Conservation (phyloP, 257 asterid species). For the Lithospermum erythrorhizon region DNA sequence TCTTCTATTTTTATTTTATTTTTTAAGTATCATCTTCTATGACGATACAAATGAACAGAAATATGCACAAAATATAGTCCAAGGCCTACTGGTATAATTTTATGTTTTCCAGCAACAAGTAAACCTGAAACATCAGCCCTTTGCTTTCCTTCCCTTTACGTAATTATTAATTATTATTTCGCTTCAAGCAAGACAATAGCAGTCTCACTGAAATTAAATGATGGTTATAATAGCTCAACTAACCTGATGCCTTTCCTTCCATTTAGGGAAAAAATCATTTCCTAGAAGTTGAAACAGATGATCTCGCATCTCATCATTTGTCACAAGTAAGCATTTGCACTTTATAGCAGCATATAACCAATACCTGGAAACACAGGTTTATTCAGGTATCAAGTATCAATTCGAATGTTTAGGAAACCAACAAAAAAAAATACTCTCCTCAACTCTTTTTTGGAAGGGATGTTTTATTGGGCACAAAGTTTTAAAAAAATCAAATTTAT, state of each 20-base stretch:
- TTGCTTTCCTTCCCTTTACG: neutral
- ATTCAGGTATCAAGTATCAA: conserved; percentile 8
- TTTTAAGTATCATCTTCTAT: neutral
- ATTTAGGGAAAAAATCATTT: conserved; percentile 73
- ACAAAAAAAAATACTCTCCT: neutral
- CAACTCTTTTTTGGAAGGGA: too few species aligned
- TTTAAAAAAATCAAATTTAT: too few species aligned
- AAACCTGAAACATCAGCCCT: neutral
- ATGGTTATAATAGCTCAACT: conserved; percentile 6
- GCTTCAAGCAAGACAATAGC: neutral
- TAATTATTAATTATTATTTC: too few species aligned
- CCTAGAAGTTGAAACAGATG: conserved; percentile 86
- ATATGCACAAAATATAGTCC: too few species aligned
- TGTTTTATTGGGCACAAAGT: too few species aligned
- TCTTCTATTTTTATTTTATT: too few species aligned
- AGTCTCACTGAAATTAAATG: neutral
- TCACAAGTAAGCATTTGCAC: conserved; percentile 54
- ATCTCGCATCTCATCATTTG: conserved; percentile 94
- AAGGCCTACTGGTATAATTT: neutral
- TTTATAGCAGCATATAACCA: conserved; percentile 96
- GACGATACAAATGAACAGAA: neutral
- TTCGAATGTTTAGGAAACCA: conserved; percentile 1
- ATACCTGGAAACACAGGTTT: conserved; percentile 46
- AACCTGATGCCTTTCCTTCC: conserved; percentile 97
- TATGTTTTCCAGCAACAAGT: too few species aligned